Evolutionary conservation across 1,284 basidiomycete genomes (phyloP), one percentile per base, ranked within the genome.

Genomic region (Amylostereum areolatum): DNA sequence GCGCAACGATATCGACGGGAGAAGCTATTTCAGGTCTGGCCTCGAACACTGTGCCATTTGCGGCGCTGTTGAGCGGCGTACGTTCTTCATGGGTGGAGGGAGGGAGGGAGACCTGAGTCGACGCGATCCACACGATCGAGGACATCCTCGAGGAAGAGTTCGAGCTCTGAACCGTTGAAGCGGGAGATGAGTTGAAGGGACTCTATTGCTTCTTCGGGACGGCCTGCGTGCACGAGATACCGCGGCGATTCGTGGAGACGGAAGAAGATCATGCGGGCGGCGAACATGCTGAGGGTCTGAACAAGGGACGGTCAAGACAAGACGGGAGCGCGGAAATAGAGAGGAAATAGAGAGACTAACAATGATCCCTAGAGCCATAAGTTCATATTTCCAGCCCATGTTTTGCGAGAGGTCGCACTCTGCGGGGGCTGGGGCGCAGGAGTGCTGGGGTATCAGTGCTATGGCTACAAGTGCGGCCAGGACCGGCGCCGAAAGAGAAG

Each of bases 401-500:
- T 97, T 96, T 48, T 86, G 75, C 3, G 69, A 68, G 5, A 87
- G 75, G 60, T 89, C 80, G 63, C 90, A 92, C 1, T 70, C 62
- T 18, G 62, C 61, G 11, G 69, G 59, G 2, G 67, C 53, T 28
- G 69, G 66, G 1, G 74, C 67, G 62, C 94, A 97, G 1, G 89
- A 91, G 55, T 83, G 73, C 12, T 75, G 69, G 0, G 94, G 94
- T 32, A 97, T 78, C 44, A 94, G 75, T 30, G 86, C 51, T 31
- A 93, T 77, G 30, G 82, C 90, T 34, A 93, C 80, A 7, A 91
- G 64, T 0, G 93, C 91, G 2, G 91, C 76, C 5, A 96, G 64
- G 28, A 97, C 91, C 0, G 93, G 93, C 84, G 39, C 94, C 94
- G 43, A 96, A 70, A 3, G 92, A 94, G 72, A 97, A 97, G 73